Evolutionary conservation across 108 stramenopile genomes (phyloP).

Genomic region (Pelagomonas calceolata): DNA sequence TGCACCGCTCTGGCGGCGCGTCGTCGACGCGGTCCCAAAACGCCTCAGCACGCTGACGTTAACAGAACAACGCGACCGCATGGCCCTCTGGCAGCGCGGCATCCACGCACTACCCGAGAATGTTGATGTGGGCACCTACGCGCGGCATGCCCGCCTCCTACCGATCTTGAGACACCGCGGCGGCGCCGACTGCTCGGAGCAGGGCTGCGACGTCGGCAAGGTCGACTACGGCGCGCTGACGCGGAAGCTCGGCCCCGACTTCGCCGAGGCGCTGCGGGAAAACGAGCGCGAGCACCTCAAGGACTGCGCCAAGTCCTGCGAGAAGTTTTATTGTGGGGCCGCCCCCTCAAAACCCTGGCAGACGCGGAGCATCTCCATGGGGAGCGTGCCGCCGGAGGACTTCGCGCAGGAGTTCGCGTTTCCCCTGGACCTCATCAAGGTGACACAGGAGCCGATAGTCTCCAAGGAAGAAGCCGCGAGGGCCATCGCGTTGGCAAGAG

Average conservation of each 20-base stretch:
- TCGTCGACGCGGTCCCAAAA: no score
- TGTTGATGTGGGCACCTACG: not conserved
- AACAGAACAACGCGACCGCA: no score
- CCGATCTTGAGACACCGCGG: not conserved
- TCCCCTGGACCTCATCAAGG: conserved; percentile 51
- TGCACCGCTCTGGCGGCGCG: no score
- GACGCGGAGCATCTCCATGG: conserved; percentile 30
- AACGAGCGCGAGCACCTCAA: conserved; percentile 6
- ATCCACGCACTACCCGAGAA: not conserved
- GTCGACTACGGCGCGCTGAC: not conserved
- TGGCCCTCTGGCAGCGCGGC: not conserved
- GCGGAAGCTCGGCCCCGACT: not conserved
- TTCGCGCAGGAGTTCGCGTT: conserved; percentile 50
- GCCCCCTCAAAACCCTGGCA: not conserved
- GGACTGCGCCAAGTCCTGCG: conserved; percentile 48
- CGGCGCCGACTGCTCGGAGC: not conserved
- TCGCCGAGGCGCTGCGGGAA: not conserved
- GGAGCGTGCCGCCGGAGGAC: conserved; percentile 53
- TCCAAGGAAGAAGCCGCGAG: conserved; percentile 30
- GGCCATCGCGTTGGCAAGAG: conserved; percentile 33
- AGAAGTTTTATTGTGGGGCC: conserved; percentile 39
- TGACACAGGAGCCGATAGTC: conserved; percentile 41
- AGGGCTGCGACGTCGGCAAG: not conserved
- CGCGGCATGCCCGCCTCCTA: not conserved
- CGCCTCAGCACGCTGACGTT: no score